Percentiles rank a stretch among this genome's conserved stretches.
Evolutionary conservation across 1,139 yeast species (phyloP).

Genomic region (Taphrina flavorubra): DNA sequence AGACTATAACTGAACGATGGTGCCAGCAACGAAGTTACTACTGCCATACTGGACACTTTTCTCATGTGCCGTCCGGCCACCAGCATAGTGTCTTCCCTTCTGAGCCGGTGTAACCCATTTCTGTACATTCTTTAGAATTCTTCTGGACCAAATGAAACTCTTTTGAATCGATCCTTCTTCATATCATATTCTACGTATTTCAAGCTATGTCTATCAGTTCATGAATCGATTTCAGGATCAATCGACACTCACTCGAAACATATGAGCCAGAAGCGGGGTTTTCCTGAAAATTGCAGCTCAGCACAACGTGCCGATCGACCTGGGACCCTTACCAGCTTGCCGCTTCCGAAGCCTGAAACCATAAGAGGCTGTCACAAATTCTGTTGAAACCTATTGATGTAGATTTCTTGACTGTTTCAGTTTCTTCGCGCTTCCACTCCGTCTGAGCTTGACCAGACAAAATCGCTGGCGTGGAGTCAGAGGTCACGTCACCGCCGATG

Average conservation of each 20-base stretch:
- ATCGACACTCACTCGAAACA: too few species aligned
- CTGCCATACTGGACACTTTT: neutral
- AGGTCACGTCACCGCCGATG: neutral
- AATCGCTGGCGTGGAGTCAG: neutral
- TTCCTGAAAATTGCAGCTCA: neutral
- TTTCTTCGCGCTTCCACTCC: neutral
- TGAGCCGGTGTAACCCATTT: neutral
- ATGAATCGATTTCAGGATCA: too few species aligned
- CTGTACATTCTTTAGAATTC: neutral
- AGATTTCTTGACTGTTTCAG: neutral
- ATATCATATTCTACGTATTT: neutral
- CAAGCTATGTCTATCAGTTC: neutral
- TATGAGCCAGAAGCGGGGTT: neutral
- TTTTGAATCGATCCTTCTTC: neutral
- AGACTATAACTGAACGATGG: too few species aligned
- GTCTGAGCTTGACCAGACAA: neutral
- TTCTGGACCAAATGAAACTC: neutral
- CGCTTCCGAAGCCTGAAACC: neutral
- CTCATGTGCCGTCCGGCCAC: neutral
- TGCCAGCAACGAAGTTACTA: neutral
- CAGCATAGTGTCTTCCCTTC: neutral
- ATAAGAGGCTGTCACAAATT: neutral
- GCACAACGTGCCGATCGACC: neutral
- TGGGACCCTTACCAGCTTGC: neutral
- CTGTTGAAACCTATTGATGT: neutral